phyloP scores from a whole-genome alignment of 2,329 filamentous ascomycete genomes.

The Verticillium albo-atrum region DNA sequence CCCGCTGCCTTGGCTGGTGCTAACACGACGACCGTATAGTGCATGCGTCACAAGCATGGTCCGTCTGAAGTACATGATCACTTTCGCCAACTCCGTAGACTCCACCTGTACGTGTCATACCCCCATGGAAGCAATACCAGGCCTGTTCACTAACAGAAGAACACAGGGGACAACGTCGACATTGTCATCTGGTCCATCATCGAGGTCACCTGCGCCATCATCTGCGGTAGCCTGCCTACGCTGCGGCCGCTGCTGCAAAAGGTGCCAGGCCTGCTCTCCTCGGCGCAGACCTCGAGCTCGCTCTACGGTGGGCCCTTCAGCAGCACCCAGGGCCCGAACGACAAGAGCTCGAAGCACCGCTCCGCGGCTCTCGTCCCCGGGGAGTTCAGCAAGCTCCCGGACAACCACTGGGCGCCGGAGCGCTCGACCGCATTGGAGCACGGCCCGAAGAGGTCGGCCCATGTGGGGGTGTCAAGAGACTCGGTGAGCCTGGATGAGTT shows the following conservation, averaged over 20 bases:
- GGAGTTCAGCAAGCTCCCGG: background rate
- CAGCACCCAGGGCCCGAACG: background rate
- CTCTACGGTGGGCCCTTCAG: background rate
- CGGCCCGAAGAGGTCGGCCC: background rate
- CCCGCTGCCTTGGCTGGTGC: background rate
- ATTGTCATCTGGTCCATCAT: constrained; percentile 25
- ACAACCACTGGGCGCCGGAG: background rate
- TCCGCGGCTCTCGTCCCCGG: background rate
- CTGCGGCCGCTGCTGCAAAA: constrained; percentile 24
- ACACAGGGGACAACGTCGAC: constrained; percentile 20
- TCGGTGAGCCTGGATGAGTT: background rate
- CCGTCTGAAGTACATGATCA: constrained; percentile 10
- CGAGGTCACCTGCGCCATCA: constrained; percentile 29
- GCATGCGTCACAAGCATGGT: constrained; percentile 14
- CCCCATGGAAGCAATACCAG: background rate
- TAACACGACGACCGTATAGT: constrained; percentile 1
- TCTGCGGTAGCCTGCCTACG: constrained; percentile 34
- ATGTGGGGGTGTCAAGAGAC: background rate
- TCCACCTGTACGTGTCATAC: constrained; percentile 2
- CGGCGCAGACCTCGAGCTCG: background rate
- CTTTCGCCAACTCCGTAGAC: constrained; percentile 6
- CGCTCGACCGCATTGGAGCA: background rate
- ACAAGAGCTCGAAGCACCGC: background rate
- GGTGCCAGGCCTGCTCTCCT: background rate
- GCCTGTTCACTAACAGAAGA: background rate